Percentiles rank a stretch among this genome's conserved stretches.
Evolutionary conservation across 768 basidiomycete species (phyloP).

Genomic region (Leccinum incarnatum): DNA sequence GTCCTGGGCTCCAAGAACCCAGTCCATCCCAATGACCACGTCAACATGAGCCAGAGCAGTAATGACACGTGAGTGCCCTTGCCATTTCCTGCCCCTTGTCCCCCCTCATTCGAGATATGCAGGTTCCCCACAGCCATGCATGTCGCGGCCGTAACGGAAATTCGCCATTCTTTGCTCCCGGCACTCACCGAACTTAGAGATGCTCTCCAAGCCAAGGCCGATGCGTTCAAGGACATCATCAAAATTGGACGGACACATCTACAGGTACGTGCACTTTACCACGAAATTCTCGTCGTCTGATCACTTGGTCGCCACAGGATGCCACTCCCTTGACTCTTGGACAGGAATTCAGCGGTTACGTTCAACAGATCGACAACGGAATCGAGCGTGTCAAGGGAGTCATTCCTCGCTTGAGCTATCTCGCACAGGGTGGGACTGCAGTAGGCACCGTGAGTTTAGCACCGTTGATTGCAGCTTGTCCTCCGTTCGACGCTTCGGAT

Average conservation of each 20-base stretch:
- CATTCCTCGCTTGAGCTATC: conserved; percentile 79
- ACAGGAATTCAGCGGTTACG: conserved; percentile 98
- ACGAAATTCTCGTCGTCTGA: not conserved
- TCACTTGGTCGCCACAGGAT: conserved; percentile 51
- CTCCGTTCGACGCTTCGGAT: conserved; percentile 11
- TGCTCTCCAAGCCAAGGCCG: conserved; percentile 79
- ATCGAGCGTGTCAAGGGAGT: conserved; percentile 80
- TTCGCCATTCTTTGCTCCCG: conserved; percentile 75
- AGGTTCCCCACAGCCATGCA: conserved; percentile 99
- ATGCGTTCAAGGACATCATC: conserved; percentile 86
- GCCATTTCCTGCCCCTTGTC: not conserved
- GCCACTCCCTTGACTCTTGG: conserved; percentile 97
- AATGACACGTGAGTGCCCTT: conserved; percentile 82
- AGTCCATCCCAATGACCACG: conserved; percentile 99
- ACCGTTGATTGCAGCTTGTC: not conserved
- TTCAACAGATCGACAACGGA: conserved; percentile 88
- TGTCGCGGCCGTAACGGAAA: conserved; percentile 90
- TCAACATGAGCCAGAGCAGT: conserved; percentile 98
- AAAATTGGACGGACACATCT: conserved; percentile 99
- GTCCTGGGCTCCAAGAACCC: conserved; percentile 94
- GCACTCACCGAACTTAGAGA: conserved; percentile 81
- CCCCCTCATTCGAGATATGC: conserved; percentile 1
- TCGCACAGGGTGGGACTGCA: conserved; percentile 98
- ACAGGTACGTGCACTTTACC: conserved; percentile 45
- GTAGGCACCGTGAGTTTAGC: conserved; percentile 81